Evolutionary conservation across 257 asterid genomes (phyloP), one percentile per base, ranked within the genome.

Genomic region (Solanum boliviense): DNA sequence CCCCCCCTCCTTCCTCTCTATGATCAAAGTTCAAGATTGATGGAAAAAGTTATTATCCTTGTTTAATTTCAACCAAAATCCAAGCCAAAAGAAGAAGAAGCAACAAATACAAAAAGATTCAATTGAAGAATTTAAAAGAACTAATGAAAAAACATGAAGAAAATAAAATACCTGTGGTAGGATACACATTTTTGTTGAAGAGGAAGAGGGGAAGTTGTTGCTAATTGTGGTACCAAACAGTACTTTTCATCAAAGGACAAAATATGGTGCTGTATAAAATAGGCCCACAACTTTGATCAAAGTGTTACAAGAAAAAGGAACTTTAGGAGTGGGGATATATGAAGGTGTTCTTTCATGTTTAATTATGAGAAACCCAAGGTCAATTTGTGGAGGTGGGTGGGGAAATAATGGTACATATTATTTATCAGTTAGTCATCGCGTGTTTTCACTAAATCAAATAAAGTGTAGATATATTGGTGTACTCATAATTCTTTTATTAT

Each of bases 321-420:
- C 85, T 82, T 48, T 82, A 46, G 20, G 29, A 48, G 85, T 82
- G 85, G 85, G 21, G 70, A 10, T 73, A 81, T 73, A 81, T 81
- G 35, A n/a, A 81, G 85, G 13, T 81, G 38, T 15, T 75, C 39
- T 68, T 74, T 75, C 91, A 86, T 88, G 92, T 92, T 84, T 88
- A 87, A 90, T 87, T 88, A 93, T 90, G 87, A 88, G 79, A 92
- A 90, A 87, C 89, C 89, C 82, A 88, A 91, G 84, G 38, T 44
- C 3, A 79, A 15, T 44, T 44, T 79, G 85, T 82, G 18, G 27
- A 3, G 70, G 29, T 27, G 29, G 41, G 41, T 9, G 68, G 27
- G 32, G 65, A 32, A 71, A 71, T 71, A 71, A 73, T 34, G 82
- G 44, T 71, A 32, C 36, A 32, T 72, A 32, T 3, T 72, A 32